Base-by-base conservation (phyloP, 495 filamentous ascomycete genomes). In the Filosporella fistucella region DNA sequence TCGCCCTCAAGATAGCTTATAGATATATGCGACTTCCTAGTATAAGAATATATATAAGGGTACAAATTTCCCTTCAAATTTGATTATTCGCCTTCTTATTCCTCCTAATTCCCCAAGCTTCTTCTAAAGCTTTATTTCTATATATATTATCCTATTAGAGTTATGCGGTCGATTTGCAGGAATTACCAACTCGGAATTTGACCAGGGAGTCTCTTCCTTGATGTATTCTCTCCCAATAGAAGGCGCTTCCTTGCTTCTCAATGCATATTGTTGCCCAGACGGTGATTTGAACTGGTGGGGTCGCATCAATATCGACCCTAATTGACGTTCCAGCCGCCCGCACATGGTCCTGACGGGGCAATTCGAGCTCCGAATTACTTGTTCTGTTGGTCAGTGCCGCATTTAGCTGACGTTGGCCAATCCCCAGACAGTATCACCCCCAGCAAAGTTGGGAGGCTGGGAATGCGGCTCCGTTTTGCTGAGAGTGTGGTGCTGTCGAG, bases 201-300 rank as follows among this genome's bases (percentile, higher is more conserved):
- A 47, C 45, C 36, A 42, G 23, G 18, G 34, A 49, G 45, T 49
- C 45, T 49, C 36, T 49, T 21, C 45, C 35, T 49, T 49, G 35
- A 49, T 42, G 12, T 49, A 41, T 49, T 49, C 45, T 51, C 32
- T 32, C 41, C 28, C 35, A 45, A 45, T 45, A 51, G 47, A 51
- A 49, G 28, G 41, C 32, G 47, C 47, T 51, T 51, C 28, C 39
- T 46, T 51, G 45, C 47, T 51, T 51, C 45, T 45, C 47, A 45
- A 45, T 51, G 47, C 47, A 51, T 51, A 51, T 51, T 51, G 37
- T 44, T 45, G 47, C 47, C 39, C 45, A 51, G 47, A 51, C 41
- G 28, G 28, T 30, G 28, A 30, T 30, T 30, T 30, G 28, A 30
- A 30, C 28, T 30, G 28, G 28, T 30, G 28, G 35, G 32, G 32